Base-by-base conservation (phyloP, 345 rosid genomes). In the Isatis tinctoria region DNA sequence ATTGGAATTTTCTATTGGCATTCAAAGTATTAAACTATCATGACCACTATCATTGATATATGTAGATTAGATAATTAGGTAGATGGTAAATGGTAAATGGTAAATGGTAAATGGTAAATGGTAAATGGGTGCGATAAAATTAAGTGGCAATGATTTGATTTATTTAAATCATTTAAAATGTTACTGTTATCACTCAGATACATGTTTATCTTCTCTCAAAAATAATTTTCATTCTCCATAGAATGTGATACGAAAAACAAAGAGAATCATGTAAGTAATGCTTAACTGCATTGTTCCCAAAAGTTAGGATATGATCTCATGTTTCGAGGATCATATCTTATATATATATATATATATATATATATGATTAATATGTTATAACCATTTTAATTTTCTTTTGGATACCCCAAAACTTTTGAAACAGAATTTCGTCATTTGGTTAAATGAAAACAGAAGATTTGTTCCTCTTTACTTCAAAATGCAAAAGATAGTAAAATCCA, bases 261-360 rank as follows among this genome's bases (percentile, higher is more conserved):
- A 67, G n/a, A 67, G 37, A 60, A 49, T 67, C 62, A 49, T 14
- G 47, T 24, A 48, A 30, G 6, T 49, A 48, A 49, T 40, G 36
- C 62, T 39, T 60, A 48, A 3, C 18, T 74, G 67, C 56, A 48
- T 70, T 70, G 67, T 41, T 9, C 54, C 57, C 56, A 69, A 69
- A 65, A 51, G 64, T 59, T 70, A 17, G 17, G 54, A 63, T 39
- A 27, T 51, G 20, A 65, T 58, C 14, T 27, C 53, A 57, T 57
- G 8, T 45, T 65, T 74, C 33, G 39, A 73, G 41, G 49, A 16
- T 41, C 37, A 32, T 54, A 54, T 63, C 27, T 28, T 16, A 49
- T 37, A 52, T 22, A 16, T 39, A 12, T 16, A 56, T 59, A 61
- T 36, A n/a, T 16, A 49, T 37, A 52, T 22, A 16, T 39, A 12